phyloP scores from a whole-genome alignment of 345 rosid species.

The Eucalyptus sp. region DNA sequence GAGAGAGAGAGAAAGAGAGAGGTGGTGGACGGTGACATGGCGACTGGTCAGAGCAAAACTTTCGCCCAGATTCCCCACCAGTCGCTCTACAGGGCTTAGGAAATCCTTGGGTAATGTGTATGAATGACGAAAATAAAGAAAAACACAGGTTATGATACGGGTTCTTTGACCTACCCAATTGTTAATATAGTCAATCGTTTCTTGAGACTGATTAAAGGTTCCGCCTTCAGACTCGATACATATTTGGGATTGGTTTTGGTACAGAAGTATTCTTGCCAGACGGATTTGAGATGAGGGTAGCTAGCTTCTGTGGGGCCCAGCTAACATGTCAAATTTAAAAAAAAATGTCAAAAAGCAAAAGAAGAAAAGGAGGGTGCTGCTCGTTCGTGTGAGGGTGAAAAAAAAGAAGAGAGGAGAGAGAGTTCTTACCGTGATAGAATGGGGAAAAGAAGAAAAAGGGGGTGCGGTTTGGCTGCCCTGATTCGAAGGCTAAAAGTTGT shows the following conservation, averaged over 20 bases:
- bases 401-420: not conserved
- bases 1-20: not conserved
- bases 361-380: not conserved
- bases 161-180: not conserved
- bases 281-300: not conserved
- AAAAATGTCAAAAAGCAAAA: not conserved
- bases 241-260: not conserved
- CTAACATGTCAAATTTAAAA: not conserved
- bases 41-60: not conserved
- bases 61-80: not conserved
- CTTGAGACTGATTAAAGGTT: not conserved
- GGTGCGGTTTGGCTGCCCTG: not conserved
- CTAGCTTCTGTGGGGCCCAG: not conserved
- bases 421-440: not conserved
- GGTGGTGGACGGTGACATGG: not conserved
- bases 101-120: not conserved
- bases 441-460: not conserved
- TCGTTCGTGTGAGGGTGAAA: not conserved
- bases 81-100: not conserved
- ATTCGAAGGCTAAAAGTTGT: not conserved
- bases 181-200: not conserved
- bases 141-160: not conserved
- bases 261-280: not conserved
- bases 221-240: not conserved
- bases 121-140: not conserved